Evolutionary conservation across 2,329 filamentous ascomycete species (phyloP), one percentile per base, ranked within the genome.

Genomic region (Thelonectria rubi): DNA sequence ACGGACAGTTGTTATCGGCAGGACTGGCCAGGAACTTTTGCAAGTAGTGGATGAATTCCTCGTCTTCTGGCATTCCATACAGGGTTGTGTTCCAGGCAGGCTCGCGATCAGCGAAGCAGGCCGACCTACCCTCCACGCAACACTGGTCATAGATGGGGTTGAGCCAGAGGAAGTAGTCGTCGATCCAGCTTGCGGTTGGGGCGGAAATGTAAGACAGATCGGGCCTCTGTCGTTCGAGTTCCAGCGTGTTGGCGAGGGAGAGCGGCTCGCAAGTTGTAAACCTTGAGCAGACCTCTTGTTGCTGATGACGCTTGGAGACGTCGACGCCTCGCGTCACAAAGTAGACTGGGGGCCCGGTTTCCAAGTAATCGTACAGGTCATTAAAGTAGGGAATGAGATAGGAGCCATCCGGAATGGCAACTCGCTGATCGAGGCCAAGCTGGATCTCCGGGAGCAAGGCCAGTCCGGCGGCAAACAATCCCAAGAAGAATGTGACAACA

Each of bases 351-450:
- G 95, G 94, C 0, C 95, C 96, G 15, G 89, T 89, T 63, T 94
- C 91, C 70, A 98, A 91, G 75, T 99, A 99, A 62, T 88, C 88
- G 75, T 97, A 97, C 30, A 99, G 82, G 74, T 99, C 95, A 72
- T 98, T 93, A 78, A 99, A 99, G 77, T 97, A 99, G 10, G 91
- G 88, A 64, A 99, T 97, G 52, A 99, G 82, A 75, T 99, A 99
- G 1, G 94, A 98, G 71, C 92, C 94, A 66, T 91, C 92, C 0
- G 95, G 95, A 60, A 99, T 91, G 11, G 95, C 95, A 56, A 97
- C 94, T 17, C 95, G 89, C 78, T 99, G 95, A 73, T 99, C 95
- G 26, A 99, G 83, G 0, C 95, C 95, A 43, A 99, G 86, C 69
- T 94, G 80, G 17, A 99, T 88, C 65, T 90, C 86, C 0, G 95